Percentiles rank a stretch among this genome's conserved stretches.
Conservation (phyloP, 2,329 filamentous ascomycete species). For the Epichloe glyceriae region DNA sequence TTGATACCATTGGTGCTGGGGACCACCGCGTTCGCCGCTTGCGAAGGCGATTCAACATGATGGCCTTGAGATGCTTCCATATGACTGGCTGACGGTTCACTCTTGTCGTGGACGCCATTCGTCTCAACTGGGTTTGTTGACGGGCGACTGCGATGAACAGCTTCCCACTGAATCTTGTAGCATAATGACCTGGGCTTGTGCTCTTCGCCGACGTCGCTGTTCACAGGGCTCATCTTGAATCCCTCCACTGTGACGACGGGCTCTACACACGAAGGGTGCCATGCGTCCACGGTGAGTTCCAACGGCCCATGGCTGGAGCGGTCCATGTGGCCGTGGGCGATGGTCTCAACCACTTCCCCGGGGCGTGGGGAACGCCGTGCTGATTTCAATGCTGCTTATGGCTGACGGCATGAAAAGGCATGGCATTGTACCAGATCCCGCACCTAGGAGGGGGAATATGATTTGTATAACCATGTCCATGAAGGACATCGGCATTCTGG, state of each 20-base stretch:
- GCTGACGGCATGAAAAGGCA: conserved; percentile 24
- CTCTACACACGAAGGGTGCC: conserved; percentile 13
- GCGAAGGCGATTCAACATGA: too few species aligned
- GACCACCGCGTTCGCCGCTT: not conserved
- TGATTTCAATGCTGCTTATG: conserved; percentile 19
- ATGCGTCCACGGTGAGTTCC: conserved; percentile 23
- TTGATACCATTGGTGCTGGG: not conserved
- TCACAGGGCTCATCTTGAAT: conserved; percentile 27
- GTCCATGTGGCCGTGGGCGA: conserved; percentile 15
- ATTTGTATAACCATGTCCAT: conserved; percentile 33
- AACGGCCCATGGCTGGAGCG: conserved; percentile 14
- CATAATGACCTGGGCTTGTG: conserved; percentile 21
- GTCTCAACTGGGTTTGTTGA: not conserved
- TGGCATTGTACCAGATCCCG: conserved; percentile 16
- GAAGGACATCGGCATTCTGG: conserved; percentile 31
- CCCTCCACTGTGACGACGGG: conserved; percentile 24
- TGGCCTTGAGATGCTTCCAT: not conserved
- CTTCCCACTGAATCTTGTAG: conserved; percentile 33
- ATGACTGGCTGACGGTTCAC: not conserved
- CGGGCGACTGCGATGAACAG: conserved; percentile 7
- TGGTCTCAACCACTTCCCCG: conserved; percentile 17
- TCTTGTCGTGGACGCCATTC: not conserved
- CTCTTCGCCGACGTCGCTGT: conserved; percentile 16
- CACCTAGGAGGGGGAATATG: conserved; percentile 24
- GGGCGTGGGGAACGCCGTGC: conserved; percentile 11